These are phyloP conservation scores for Ogataea paradorogensis DNA, from an alignment of 805 yeast genomes.

Conservation along the genomic window DNA sequence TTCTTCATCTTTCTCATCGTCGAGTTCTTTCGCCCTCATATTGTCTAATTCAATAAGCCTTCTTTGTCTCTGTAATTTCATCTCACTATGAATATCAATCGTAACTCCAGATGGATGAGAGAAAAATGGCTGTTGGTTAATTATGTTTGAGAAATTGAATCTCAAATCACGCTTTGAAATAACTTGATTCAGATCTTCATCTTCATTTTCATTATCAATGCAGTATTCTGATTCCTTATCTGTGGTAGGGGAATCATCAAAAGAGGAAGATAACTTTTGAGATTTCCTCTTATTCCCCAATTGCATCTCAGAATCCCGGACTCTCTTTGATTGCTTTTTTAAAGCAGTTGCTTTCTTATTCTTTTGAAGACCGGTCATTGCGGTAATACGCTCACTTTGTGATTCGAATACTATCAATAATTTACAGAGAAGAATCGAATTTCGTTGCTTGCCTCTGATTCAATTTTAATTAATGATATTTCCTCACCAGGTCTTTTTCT, in stretches of 20 bases:
- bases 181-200: slow-evolving; percentile 5
- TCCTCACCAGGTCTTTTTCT: slow-evolving; percentile 1
- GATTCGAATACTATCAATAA: neutral
- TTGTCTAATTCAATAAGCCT: slow-evolving; percentile 29
- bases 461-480: neutral
- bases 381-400: neutral
- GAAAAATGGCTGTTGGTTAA: slow-evolving; percentile 24
- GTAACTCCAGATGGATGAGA: slow-evolving; percentile 26
- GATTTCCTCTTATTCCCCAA: slow-evolving; percentile 5
- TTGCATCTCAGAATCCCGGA: neutral
- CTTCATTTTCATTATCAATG: neutral
- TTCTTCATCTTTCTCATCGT: slow-evolving; percentile 13
- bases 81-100: slow-evolving; percentile 27
- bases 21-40: slow-evolving; percentile 18
- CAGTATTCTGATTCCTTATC: neutral
- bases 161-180: slow-evolving; percentile 22
- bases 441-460: slow-evolving; percentile 1
- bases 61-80: slow-evolving; percentile 33
- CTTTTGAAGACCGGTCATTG: slow-evolving; percentile 3
- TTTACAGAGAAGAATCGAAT: neutral
- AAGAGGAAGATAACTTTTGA: neutral
- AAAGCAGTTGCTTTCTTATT: neutral
- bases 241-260: neutral
- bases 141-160: slow-evolving; percentile 26
- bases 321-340: slow-evolving; percentile 8